Base-by-base conservation (phyloP, 352 stramenopile genomes). In the Sclerospora graminicola region DNA sequence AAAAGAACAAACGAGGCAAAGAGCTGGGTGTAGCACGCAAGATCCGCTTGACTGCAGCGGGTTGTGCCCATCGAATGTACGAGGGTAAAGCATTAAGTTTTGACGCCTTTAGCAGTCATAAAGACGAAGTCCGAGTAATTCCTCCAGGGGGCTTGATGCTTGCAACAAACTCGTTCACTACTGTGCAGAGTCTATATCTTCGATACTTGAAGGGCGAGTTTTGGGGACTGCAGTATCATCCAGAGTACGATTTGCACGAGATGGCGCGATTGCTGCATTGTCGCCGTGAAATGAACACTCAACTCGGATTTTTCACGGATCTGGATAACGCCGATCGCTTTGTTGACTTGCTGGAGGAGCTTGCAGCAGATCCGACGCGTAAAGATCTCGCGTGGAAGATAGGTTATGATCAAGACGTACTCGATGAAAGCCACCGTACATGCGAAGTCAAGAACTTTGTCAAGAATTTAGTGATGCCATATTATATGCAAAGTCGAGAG, bases 221-320 rank as follows among this genome's bases (percentile, higher is more conserved):
- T 39, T 89, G 74, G 77, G 73, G 54, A 14, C 45, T 85, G 20
- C 77, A 89, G 45, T 89, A 89, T 46, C 77, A 89, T 19, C 71
- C 77, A 3, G 73, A 89, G 55, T 89, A 86, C 44, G 63, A 89
- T 33, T 51, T 86, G 33, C 71, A 89, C 45, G 77, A 89, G 43
- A 74, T 89, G 51, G 69, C 77, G n/a, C 59, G 73, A 2, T 51
- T 89, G 39, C 40, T 82, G 33, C 65, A 84, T 49, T 84, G 71
- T 49, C 74, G 77, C 18, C 69, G 77, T 19, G 55, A 82, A 45
- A 54, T 76, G 32, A 77, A 75, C 33, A 77, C 70, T 21, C 48
- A 78, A 11, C 46, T 86, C 10, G 73, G 71, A 5, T 82, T 89
- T 34, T 89, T 89, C 45, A 40, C 43, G 10, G 50, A 76, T 49